Evolutionary conservation across 768 basidiomycete genomes (phyloP), one percentile per base, ranked within the genome.

Genomic region (Gymnopilus junonius): DNA sequence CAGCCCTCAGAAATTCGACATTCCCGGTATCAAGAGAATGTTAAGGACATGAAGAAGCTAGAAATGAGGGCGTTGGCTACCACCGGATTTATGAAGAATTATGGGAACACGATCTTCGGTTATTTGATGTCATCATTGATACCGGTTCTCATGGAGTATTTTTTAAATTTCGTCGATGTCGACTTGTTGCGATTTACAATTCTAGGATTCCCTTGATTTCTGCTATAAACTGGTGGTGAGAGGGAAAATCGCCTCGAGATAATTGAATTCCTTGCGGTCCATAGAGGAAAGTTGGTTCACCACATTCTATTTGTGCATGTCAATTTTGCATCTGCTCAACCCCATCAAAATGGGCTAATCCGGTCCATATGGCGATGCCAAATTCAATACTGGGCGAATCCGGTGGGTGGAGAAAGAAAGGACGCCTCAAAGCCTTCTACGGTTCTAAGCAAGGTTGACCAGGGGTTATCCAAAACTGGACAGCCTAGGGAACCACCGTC

Each of bases 41-140:
- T 23, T 46, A 29, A 48, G 15, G 23, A 15, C 32, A 32, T 51
- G 48, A 51, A 51, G 48, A 15, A 51, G 48, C 17, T 31, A 12
- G n/a, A 51, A 51, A 31, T 32, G 48, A 29, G 48, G 48, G 14
- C 15, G 48, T 12, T 29, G 48, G n/a, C 12, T 51, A 29, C 31
- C 8, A 2, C 48, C 48, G 48, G 29, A 32, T 31, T 51, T 51
- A 51, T 29, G 48, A 51, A n/a, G 46, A 17, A 14, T 15, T 29
- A 50, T 50, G 46, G 46, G 48, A 51, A 32, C 31, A 29, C 15
- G 48, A 51, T 51, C 29, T 51, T 51, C 48, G 48, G 48, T 32
- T 51, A 51, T 32, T 51, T 51, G 48, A 51, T 51, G 48, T 51
- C 48, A 51, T 51, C 48, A 51, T 14, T 51, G 48, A 51, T 51